Evolutionary conservation across 495 filamentous ascomycete genomes (phyloP).

Genomic region (Trichodelitschia bisporula): DNA sequence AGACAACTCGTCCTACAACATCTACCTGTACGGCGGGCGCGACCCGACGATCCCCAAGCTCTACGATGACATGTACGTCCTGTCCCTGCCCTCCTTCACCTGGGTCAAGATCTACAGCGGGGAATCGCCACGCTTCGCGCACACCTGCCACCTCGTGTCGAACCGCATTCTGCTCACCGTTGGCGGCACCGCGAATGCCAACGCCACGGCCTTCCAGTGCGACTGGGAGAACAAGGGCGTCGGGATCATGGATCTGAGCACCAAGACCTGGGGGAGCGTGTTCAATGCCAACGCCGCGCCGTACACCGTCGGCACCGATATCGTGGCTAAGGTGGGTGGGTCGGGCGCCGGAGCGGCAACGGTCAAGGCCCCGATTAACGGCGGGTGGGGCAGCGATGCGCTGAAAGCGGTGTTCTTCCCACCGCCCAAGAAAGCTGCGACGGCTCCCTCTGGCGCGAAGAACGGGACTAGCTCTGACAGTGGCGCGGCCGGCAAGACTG

Average conservation of each 20-base stretch:
- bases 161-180: constrained; percentile 16
- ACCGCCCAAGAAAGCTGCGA: no score
- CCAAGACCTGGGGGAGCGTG: constrained; percentile 13
- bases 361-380: no score
- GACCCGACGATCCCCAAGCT: constrained; percentile 3
- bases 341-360: no score
- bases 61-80: constrained; percentile 17
- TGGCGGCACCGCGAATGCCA: constrained; percentile 9
- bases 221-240: constrained; percentile 16
- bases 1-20: constrained; percentile 16
- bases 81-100: constrained; percentile 17
- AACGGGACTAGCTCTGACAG: no score
- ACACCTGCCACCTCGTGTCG: constrained; percentile 15
- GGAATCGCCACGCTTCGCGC: constrained; percentile 10
- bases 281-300: constrained; percentile 6
- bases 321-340: no score
- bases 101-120: constrained; percentile 14
- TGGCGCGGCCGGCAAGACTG: no score
- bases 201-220: constrained; percentile 9
- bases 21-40: constrained; percentile 14
- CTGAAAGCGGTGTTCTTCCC: no score
- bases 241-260: constrained; percentile 13
- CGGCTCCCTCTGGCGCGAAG: no score
- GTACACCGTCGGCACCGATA: no score
- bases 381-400: no score